Conservation (phyloP, 371 early-diverging fungal genomes). For the Nematocida parisii region DNA sequence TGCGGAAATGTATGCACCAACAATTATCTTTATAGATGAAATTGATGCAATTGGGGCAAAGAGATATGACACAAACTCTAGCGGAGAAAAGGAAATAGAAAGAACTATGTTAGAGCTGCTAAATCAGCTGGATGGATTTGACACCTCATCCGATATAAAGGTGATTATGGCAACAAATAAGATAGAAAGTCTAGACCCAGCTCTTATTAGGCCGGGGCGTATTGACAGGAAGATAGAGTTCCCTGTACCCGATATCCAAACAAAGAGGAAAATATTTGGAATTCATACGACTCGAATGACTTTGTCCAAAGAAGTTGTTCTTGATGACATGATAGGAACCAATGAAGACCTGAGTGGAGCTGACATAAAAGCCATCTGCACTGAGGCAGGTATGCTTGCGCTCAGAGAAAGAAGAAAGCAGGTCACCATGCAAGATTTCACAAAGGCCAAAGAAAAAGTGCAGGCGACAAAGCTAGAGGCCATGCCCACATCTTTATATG, state of each 20-base stretch:
- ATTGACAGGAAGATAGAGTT: slow-evolving; percentile 99
- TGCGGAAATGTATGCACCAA: slow-evolving; percentile 96
- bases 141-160: slow-evolving; percentile 96
- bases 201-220: slow-evolving; percentile 97
- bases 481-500: slow-evolving; percentile 68
- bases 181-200: slow-evolving; percentile 95
- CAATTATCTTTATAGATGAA: slow-evolving; percentile 99
- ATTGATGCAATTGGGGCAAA: slow-evolving; percentile 98
- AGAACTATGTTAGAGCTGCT: slow-evolving; percentile 99
- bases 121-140: slow-evolving; percentile 99
- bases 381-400: slow-evolving; percentile 96
- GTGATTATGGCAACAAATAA: slow-evolving; percentile 99
- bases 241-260: slow-evolving; percentile 94
- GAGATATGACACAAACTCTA: slow-evolving; percentile 80
- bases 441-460: slow-evolving; percentile 96
- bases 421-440: slow-evolving; percentile 92
- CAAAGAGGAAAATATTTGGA: slow-evolving; percentile 93
- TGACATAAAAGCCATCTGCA: slow-evolving; percentile 99
- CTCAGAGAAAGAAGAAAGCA: slow-evolving; percentile 96
- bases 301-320: slow-evolving; percentile 86
- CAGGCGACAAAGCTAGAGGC: slow-evolving; percentile 88
- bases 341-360: slow-evolving; percentile 98
- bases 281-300: slow-evolving; percentile 98
- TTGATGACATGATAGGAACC: slow-evolving; percentile 93
- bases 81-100: slow-evolving; percentile 96